phyloP scores from a whole-genome alignment of 2,329 filamentous ascomycete genomes.

The Microsporum canis region DNA sequence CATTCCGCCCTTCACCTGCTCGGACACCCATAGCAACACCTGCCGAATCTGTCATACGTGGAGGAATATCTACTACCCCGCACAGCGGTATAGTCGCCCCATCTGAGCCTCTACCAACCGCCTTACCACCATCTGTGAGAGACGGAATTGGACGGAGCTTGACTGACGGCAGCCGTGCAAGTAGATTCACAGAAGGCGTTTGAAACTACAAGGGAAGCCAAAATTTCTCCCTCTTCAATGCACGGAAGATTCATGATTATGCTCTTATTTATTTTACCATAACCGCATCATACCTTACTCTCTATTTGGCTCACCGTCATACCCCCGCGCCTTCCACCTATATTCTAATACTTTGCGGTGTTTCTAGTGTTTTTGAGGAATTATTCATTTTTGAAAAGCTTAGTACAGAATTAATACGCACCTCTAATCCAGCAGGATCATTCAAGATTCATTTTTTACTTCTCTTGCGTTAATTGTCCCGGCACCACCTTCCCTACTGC shows the following conservation, averaged over 20 bases:
- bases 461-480: background rate
- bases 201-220: constrained; percentile 12
- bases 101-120: constrained; percentile 19
- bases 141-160: constrained; percentile 35
- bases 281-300: background rate
- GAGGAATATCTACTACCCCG: constrained; percentile 14
- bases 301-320: background rate
- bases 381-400: constrained; percentile 1
- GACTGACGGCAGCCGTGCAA: constrained; percentile 36
- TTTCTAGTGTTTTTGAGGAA: constrained; percentile 2
- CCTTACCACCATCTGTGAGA: constrained; percentile 21
- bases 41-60: constrained; percentile 19
- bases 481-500: too few relatives aligned
- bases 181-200: constrained; percentile 33
- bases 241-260: background rate
- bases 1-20: constrained; percentile 35
- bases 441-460: background rate
- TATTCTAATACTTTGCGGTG: background rate
- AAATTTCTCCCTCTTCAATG: background rate
- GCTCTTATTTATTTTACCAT: background rate
- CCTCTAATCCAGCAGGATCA: background rate
- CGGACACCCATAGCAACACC: constrained; percentile 33
- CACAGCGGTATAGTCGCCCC: constrained; percentile 13
- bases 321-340: background rate
- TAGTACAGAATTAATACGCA: background rate